Conservation (phyloP, 306 rosid genomes). For the Neltuma alba region DNA sequence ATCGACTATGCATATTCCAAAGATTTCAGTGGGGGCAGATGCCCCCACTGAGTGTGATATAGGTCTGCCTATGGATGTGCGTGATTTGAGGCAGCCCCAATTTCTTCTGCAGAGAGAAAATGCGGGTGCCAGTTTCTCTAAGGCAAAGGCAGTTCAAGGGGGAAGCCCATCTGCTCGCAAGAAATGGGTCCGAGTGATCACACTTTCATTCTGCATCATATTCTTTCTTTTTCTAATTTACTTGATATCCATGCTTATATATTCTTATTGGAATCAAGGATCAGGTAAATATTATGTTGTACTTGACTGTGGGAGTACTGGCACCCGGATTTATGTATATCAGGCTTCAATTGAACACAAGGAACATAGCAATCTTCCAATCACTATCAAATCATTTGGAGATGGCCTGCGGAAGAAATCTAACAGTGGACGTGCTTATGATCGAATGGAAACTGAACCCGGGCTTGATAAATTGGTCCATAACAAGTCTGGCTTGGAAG, state of each 20-base stretch:
- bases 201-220: conserved; percentile 49
- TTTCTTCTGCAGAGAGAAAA: conserved; percentile 46
- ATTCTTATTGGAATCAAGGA: conserved; percentile 70
- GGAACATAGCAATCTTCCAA: conserved; percentile 61
- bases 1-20: no score
- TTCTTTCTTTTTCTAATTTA: conserved; percentile 57
- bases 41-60: not conserved
- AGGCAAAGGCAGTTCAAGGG: conserved; percentile 51
- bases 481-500: conserved; percentile 64
- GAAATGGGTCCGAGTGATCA: conserved; percentile 56
- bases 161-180: conserved; percentile 42
- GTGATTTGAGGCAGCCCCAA: conserved; percentile 39
- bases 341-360: conserved; percentile 58
- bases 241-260: conserved; percentile 47
- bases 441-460: conserved; percentile 94
- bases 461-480: conserved; percentile 83
- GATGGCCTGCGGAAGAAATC: conserved; percentile 47
- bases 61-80: not conserved
- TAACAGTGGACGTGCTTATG: conserved; percentile 75
- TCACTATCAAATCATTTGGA: conserved; percentile 49
- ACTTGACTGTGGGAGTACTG: conserved; percentile 93
- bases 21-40: no score
- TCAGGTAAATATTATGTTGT: conserved; percentile 74
- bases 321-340: conserved; percentile 79
- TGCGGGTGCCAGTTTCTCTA: conserved; percentile 58